These are phyloP conservation scores for Paulownia fortunei DNA, from an alignment of 257 asterid species.

Conservation along the genomic window DNA sequence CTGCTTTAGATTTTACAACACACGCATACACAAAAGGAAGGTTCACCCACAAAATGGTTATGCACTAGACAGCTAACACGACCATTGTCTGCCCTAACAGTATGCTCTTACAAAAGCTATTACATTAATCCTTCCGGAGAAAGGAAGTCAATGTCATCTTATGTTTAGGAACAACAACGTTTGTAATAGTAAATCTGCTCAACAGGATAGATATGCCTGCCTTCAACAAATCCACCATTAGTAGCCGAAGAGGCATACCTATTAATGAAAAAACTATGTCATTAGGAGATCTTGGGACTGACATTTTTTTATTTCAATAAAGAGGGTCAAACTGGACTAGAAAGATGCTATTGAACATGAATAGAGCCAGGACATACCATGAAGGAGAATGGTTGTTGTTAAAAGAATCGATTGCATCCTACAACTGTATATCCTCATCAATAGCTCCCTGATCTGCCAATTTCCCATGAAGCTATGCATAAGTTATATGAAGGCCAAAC, in stretches of 20 bases:
- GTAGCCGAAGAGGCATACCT: slow-evolving; percentile 46
- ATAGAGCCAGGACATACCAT: slow-evolving; percentile 47
- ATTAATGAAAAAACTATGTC: slow-evolving; percentile 44
- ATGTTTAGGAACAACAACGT: slow-evolving; percentile 21
- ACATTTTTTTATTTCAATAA: slow-evolving; percentile 24
- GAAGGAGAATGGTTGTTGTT: slow-evolving; percentile 39
- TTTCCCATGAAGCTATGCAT: slow-evolving; percentile 53
- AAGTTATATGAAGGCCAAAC: slow-evolving; percentile 47
- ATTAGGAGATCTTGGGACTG: slow-evolving; percentile 38
- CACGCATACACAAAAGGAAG: slow-evolving; percentile 14
- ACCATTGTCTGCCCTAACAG: slow-evolving; percentile 23
- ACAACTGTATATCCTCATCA: slow-evolving; percentile 55
- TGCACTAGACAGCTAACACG: slow-evolving; percentile 20
- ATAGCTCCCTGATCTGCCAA: slow-evolving; percentile 85
- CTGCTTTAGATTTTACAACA: slow-evolving; percentile 28
- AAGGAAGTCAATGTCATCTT: slow-evolving; percentile 13
- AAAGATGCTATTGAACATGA: slow-evolving; percentile 33
- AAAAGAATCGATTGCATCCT: slow-evolving; percentile 55
- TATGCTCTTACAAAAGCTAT: slow-evolving; percentile 27
- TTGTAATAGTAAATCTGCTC: slow-evolving; percentile 34
- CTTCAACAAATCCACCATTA: slow-evolving; percentile 49
- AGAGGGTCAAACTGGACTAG: slow-evolving; percentile 38
- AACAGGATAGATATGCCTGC: slow-evolving; percentile 37
- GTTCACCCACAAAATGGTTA: slow-evolving; percentile 31
- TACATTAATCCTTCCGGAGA: slow-evolving; percentile 30